These are phyloP conservation scores for Leishmania tarentolae DNA, from an alignment of 208 protist species.

Conservation along the genomic window DNA sequence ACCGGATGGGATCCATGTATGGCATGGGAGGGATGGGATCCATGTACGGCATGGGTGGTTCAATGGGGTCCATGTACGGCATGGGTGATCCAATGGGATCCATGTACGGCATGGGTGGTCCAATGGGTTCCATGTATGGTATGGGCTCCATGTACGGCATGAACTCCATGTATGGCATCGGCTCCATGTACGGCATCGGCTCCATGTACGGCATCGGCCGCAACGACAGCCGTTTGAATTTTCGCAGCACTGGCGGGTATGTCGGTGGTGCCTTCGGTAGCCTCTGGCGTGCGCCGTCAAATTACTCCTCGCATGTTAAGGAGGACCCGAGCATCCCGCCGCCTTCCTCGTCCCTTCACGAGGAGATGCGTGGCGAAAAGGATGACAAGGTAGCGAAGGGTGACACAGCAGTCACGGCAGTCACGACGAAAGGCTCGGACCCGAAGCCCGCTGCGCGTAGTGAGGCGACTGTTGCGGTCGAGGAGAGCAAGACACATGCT, in stretches of 20 bases:
- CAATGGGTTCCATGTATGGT: slow-evolving; percentile 21
- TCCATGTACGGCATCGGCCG: slow-evolving; percentile 44
- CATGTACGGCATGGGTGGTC: slow-evolving; percentile 25
- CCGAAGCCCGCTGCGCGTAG: not conserved
- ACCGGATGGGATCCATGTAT: not conserved
- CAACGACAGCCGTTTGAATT: slow-evolving; percentile 20
- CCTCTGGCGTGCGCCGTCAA: slow-evolving; percentile 37
- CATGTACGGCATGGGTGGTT: slow-evolving; percentile 1
- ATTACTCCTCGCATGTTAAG: slow-evolving; percentile 19
- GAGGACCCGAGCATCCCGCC: slow-evolving; percentile 36
- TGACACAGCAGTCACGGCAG: not conserved
- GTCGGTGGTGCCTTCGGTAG: slow-evolving; percentile 39
- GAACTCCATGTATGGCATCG: too few relatives aligned
- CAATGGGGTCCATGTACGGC: slow-evolving; percentile 28
- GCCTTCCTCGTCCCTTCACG: slow-evolving; percentile 22
- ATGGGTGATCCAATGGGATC: not conserved
- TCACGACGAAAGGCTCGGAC: not conserved
- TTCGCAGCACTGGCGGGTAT: slow-evolving; percentile 35
- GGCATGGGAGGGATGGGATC: slow-evolving; percentile 6
- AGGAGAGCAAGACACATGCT: slow-evolving; percentile 2
- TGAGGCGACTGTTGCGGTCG: slow-evolving; percentile 4
- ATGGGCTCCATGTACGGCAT: slow-evolving; percentile 6
- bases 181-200: not conserved
- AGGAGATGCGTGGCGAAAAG: slow-evolving; percentile 11
- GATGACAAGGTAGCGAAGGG: slow-evolving; percentile 17